phyloP scores from a whole-genome alignment of 208 protist species.

The Trypanosoma rangeli region DNA sequence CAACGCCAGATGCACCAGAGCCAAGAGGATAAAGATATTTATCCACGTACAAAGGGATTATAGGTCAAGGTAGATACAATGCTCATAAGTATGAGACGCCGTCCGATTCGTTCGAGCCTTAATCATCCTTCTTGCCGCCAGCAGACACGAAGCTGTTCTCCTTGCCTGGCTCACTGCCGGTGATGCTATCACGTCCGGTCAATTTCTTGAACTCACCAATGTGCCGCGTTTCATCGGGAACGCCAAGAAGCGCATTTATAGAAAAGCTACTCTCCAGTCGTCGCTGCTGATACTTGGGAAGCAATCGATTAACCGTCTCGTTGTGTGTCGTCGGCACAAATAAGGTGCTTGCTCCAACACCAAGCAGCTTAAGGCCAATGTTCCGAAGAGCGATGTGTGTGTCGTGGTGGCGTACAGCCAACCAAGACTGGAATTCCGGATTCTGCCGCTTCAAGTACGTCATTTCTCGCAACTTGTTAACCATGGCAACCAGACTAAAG shows the following conservation, averaged over 20 bases:
- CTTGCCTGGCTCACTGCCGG: slow-evolving; percentile 8
- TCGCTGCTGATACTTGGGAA: slow-evolving; percentile 84
- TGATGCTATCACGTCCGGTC: slow-evolving; percentile 45
- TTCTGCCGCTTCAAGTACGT: slow-evolving; percentile 85
- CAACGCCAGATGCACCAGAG: background rate
- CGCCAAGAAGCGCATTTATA: slow-evolving; percentile 67
- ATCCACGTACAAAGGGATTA: background rate
- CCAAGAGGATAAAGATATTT: background rate
- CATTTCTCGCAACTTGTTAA: slow-evolving; percentile 91
- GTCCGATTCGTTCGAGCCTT: background rate
- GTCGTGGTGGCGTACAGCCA: slow-evolving; percentile 72
- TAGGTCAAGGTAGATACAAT: background rate
- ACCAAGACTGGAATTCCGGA: slow-evolving; percentile 88
- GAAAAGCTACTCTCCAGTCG: slow-evolving; percentile 75
- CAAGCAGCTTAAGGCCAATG: slow-evolving; percentile 77
- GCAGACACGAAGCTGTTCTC: background rate
- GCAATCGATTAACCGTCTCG: slow-evolving; percentile 80
- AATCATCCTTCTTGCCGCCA: background rate
- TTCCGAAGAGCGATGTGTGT: slow-evolving; percentile 84
- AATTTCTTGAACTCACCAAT: slow-evolving; percentile 84
- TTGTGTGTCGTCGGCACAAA: slow-evolving; percentile 80
- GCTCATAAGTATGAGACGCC: background rate
- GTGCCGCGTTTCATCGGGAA: slow-evolving; percentile 81
- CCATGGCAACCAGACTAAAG: slow-evolving; percentile 77
- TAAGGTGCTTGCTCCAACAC: slow-evolving; percentile 79